phyloP scores from a whole-genome alignment of 1,284 basidiomycete species.

The Puccinia coronata region DNA sequence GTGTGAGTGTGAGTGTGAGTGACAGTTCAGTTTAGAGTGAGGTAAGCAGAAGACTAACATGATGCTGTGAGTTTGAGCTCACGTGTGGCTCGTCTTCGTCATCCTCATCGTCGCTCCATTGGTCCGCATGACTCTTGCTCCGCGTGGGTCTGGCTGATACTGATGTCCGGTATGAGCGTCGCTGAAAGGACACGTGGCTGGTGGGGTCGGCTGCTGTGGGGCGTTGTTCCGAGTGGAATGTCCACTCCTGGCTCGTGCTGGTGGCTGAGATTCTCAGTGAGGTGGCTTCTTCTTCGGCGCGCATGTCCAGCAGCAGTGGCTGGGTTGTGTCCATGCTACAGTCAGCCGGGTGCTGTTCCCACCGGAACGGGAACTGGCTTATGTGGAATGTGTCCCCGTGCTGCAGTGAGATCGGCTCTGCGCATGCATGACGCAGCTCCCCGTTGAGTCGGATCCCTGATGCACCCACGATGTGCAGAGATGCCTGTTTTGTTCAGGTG shows the following conservation, averaged over 20 bases:
- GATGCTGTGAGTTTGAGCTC: neutral
- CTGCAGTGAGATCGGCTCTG: neutral
- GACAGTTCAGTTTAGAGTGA: neutral
- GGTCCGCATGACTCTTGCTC: neutral
- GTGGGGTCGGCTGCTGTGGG: neutral
- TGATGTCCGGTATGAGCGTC: slow-evolving; percentile 20
- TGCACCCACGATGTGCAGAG: neutral
- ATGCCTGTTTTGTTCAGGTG: slow-evolving; percentile 1
- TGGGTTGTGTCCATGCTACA: neutral
- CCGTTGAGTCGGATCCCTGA: slow-evolving; percentile 12
- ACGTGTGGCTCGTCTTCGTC: neutral
- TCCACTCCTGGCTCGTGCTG: neutral
- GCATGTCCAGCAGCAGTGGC: slow-evolving; percentile 5
- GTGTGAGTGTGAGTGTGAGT: neutral
- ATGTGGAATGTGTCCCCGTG: slow-evolving; percentile 30
- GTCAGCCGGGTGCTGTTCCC: slow-evolving; percentile 25
- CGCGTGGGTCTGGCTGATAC: neutral
- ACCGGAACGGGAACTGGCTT: slow-evolving; percentile 31
- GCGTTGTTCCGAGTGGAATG: slow-evolving; percentile 18
- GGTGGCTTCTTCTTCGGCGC: neutral
- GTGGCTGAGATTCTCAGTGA: slow-evolving; percentile 28
- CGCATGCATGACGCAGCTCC: neutral
- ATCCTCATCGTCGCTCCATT: slow-evolving; percentile 22
- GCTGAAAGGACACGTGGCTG: slow-evolving; percentile 12
- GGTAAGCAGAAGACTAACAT: neutral